These are phyloP conservation scores for Pythium coloratum DNA, from an alignment of 352 stramenopile species.

Conservation along the genomic window DNA sequence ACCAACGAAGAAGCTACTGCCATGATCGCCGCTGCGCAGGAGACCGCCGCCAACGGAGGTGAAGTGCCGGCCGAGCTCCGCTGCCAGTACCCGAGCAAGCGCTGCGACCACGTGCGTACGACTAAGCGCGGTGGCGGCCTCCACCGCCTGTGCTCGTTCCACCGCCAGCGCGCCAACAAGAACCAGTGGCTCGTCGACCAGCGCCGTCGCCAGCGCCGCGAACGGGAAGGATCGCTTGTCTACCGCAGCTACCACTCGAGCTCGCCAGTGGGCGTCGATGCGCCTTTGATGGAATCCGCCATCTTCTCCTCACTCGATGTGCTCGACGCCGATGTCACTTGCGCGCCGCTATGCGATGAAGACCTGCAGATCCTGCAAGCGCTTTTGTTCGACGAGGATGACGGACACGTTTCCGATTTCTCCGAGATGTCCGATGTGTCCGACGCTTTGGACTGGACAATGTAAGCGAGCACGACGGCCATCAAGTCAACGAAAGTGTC, in stretches of 20 bases:
- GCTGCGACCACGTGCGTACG: conserved; percentile 41
- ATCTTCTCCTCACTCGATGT: conserved; percentile 4
- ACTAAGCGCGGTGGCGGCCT: conserved; percentile 42
- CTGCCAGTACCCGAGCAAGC: conserved; percentile 32
- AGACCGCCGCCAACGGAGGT: conserved; percentile 12
- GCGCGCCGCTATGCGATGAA: not conserved
- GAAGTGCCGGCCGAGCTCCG: conserved; percentile 9
- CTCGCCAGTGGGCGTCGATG: not conserved
- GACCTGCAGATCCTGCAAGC: conserved; percentile 14
- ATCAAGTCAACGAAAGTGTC: not conserved
- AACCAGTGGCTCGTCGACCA: conserved; percentile 21
- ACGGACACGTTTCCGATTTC: not conserved
- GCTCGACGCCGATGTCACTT: not conserved
- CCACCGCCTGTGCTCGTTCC: conserved; percentile 12
- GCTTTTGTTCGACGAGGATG: conserved; percentile 16
- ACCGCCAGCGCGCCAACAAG: conserved; percentile 18
- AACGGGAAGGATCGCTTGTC: conserved; percentile 5
- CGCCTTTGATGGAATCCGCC: not conserved
- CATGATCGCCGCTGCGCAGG: conserved; percentile 16
- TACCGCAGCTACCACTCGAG: not conserved
- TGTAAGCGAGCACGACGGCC: not conserved
- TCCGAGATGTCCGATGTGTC: not conserved
- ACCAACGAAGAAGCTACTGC: conserved; percentile 15
- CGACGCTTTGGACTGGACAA: not conserved
- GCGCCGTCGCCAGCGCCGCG: conserved; percentile 16